phyloP scores from a whole-genome alignment of 2,329 filamentous ascomycete genomes.

The Epichloe sibirici region DNA sequence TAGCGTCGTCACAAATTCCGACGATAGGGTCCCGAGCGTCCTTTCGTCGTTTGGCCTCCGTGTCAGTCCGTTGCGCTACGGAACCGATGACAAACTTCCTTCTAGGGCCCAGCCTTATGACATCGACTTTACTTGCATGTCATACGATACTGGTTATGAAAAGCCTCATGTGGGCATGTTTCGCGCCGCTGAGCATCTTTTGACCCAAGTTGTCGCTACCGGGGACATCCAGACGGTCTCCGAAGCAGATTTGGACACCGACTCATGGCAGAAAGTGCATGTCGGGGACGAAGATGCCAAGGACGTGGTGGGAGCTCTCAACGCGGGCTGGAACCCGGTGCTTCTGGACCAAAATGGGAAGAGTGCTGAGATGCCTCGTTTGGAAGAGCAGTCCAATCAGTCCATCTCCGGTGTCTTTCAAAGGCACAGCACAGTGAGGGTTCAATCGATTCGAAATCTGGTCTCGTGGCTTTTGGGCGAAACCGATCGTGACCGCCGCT shows the following conservation, averaged over 20 bases:
- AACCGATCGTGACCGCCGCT: not conserved
- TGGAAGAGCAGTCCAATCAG: constrained; percentile 6
- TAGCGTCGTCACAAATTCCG: constrained; percentile 51
- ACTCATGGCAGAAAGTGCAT: constrained; percentile 31
- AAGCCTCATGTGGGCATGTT: constrained; percentile 49
- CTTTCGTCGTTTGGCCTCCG: constrained; percentile 39
- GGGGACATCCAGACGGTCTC: constrained; percentile 1
- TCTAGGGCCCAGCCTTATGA: constrained; percentile 11
- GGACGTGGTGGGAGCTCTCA: constrained; percentile 33
- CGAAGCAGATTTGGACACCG: constrained; percentile 9
- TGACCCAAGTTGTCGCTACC: constrained; percentile 18
- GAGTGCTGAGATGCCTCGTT: constrained; percentile 1
- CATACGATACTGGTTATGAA: constrained; percentile 48
- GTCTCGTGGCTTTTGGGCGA: constrained; percentile 6
- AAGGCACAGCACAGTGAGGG: constrained; percentile 6
- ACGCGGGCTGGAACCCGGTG: constrained; percentile 14
- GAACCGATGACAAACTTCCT: constrained; percentile 1
- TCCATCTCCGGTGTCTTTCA: constrained; percentile 7
- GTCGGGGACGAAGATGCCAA: constrained; percentile 41
- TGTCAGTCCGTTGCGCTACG: constrained; percentile 27
- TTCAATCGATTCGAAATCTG: constrained; percentile 9
- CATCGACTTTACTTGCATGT: constrained; percentile 47
- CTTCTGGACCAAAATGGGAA: constrained; percentile 9
- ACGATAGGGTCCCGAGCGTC: constrained; percentile 43
- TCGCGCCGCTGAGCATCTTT: constrained; percentile 35